A percentile compares a stretch with the other conserved stretches of the same genome.
Evolutionary conservation across 2,329 filamentous ascomycete genomes (phyloP).

Genomic region (Rhinocladiella similis): DNA sequence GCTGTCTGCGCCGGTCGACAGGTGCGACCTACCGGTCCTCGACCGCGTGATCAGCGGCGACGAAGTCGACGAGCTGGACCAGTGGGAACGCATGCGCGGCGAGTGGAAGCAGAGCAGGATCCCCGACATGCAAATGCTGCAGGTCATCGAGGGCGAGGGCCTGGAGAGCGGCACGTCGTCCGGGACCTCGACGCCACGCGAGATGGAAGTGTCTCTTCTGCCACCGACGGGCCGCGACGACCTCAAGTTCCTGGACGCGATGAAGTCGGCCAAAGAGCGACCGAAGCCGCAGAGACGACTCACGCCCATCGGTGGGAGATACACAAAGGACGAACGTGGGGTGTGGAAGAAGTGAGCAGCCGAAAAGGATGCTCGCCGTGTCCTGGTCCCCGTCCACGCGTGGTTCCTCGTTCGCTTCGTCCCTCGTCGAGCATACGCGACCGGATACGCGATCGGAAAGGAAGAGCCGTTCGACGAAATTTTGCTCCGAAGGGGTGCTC

Average conservation of each 20-base stretch:
- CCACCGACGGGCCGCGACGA: not conserved
- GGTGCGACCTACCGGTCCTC: constrained; percentile 18
- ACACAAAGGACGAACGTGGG: constrained; percentile 20
- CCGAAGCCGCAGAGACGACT: constrained; percentile 8
- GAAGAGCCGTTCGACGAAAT: too few relatives aligned
- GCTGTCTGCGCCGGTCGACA: constrained; percentile 7
- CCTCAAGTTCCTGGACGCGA: not conserved
- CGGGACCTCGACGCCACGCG: constrained; percentile 9
- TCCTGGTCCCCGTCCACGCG: too few relatives aligned
- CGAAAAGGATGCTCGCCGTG: too few relatives aligned
- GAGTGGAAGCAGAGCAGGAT: constrained; percentile 21
- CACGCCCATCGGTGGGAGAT: constrained; percentile 20
- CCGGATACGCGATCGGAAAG: too few relatives aligned
- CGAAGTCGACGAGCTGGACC: constrained; percentile 26
- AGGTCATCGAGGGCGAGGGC: constrained; percentile 19
- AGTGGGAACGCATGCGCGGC: constrained; percentile 16
- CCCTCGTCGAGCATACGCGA: too few relatives aligned
- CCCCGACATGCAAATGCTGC: constrained; percentile 7
- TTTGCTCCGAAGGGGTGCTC: too few relatives aligned
- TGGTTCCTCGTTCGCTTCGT: too few relatives aligned
- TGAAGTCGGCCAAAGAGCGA: not conserved
- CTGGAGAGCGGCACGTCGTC: constrained; percentile 2
- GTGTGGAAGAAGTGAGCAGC: constrained; percentile 23
- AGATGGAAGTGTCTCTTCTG: not conserved
- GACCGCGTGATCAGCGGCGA: constrained; percentile 25